Evolutionary conservation across 257 asterid genomes (phyloP).

Genomic region (Fraxinus quadrangulata): DNA sequence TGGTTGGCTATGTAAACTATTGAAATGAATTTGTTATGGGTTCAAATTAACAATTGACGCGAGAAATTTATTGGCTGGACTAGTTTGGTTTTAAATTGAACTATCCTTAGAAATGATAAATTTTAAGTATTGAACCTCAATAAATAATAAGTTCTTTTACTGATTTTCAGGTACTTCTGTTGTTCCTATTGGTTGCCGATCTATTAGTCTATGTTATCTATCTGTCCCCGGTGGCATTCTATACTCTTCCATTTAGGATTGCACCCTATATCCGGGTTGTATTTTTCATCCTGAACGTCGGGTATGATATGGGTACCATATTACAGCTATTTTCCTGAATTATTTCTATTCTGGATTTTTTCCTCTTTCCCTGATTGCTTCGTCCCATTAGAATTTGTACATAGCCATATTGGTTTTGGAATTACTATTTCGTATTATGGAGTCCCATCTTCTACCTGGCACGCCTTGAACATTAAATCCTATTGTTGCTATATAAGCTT

Average conservation of each 20-base stretch:
- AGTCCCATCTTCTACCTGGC: conserved; percentile 10
- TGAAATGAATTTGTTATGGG: background rate
- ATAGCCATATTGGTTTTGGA: conserved; percentile 19
- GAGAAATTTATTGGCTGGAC: background rate
- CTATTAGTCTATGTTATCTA: conserved; percentile 51
- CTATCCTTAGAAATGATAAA: background rate
- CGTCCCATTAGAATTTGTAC: background rate
- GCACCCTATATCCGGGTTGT: conserved; percentile 87
- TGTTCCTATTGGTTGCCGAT: conserved; percentile 69
- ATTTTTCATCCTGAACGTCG: conserved; percentile 66
- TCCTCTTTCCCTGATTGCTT: conserved; percentile 15
- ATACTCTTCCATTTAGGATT: conserved; percentile 76
- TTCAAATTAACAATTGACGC: background rate
- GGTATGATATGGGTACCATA: conserved; percentile 43
- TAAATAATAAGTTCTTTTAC: conserved; percentile 4
- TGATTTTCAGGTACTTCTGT: conserved; percentile 61
- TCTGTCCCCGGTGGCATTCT: conserved; percentile 67
- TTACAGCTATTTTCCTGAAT: conserved; percentile 11
- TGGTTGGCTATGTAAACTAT: background rate
- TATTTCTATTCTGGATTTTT: conserved; percentile 13
- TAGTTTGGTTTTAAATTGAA: background rate
- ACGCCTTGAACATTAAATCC: background rate
- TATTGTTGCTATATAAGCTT: conserved; percentile 3
- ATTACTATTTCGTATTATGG: background rate
- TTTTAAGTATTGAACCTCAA: background rate